Conservation (phyloP, 2,329 filamentous ascomycete genomes). For the Hymenoscyphus linearis region DNA sequence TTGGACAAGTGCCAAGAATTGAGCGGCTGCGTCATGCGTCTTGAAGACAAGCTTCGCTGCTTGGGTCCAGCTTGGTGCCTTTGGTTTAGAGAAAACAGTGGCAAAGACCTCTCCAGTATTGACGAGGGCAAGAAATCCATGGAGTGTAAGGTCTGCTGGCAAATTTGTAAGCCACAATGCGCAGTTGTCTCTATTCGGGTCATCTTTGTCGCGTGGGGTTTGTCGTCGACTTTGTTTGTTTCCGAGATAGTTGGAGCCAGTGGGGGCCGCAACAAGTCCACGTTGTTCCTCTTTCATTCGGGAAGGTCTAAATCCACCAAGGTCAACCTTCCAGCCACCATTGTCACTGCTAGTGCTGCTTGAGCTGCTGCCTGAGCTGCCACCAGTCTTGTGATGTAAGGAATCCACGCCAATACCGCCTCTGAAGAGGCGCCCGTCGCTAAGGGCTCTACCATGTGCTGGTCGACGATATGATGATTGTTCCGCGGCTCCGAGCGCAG, state of each 20-base stretch:
- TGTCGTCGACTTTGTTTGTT: not conserved
- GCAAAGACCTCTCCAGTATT: slow-evolving; percentile 7
- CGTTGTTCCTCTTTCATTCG: slow-evolving; percentile 4
- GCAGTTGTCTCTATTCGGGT: slow-evolving; percentile 1
- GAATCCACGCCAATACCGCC: not conserved
- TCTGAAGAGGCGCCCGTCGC: not conserved
- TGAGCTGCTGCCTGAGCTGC: not conserved
- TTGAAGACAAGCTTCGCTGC: slow-evolving; percentile 9
- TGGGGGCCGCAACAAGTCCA: not conserved
- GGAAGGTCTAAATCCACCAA: slow-evolving; percentile 6
- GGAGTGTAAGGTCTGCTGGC: not conserved
- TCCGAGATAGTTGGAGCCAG: slow-evolving; percentile 7
- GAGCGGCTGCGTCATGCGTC: not conserved
- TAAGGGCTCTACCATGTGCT: too few species aligned
- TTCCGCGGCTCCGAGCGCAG: not conserved
- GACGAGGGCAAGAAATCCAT: not conserved
- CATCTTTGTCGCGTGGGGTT: not conserved
- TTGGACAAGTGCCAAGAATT: slow-evolving; percentile 1
- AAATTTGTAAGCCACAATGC: slow-evolving; percentile 7
- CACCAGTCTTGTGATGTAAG: not conserved
- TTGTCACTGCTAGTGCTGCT: not conserved
- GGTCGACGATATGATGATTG: not conserved
- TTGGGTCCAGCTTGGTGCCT: not conserved
- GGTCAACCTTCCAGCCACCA: not conserved
- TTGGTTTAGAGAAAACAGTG: not conserved